These are phyloP conservation scores for Gonapodya prolifera DNA, from an alignment of 192 early-diverging fungal species.

Conservation along the genomic window DNA sequence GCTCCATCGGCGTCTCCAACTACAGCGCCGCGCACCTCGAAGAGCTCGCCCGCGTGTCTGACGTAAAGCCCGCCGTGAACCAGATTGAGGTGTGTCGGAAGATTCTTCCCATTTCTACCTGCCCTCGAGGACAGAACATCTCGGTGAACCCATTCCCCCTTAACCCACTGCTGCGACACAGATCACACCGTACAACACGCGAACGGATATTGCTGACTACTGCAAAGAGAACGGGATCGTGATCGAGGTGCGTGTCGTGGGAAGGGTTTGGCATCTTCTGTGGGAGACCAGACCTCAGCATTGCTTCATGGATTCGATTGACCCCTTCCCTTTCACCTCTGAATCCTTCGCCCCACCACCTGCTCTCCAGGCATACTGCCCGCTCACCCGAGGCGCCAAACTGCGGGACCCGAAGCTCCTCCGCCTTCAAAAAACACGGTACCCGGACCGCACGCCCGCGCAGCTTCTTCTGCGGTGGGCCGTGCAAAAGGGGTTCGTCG, in stretches of 20 bases:
- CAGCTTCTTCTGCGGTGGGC: constrained; percentile 49
- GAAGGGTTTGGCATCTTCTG: not conserved
- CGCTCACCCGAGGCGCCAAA: constrained; percentile 33
- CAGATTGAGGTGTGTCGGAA: constrained; percentile 28
- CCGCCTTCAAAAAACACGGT: not conserved
- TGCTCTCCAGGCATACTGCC: constrained; percentile 35
- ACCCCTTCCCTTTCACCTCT: no score
- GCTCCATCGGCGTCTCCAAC: constrained; percentile 24
- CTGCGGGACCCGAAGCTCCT: not conserved
- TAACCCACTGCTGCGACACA: not conserved
- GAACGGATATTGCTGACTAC: constrained; percentile 25
- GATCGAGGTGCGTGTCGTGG: constrained; percentile 16
- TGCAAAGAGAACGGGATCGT: constrained; percentile 31
- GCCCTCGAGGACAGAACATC: constrained; percentile 11
- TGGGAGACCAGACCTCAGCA: not conserved
- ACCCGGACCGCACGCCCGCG: constrained; percentile 32
- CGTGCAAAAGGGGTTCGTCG: constrained; percentile 38
- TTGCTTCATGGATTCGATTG: no score
- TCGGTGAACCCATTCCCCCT: constrained; percentile 19
- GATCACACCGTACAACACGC: constrained; percentile 34
- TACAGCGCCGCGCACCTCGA: constrained; percentile 36
- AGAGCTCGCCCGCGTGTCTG: constrained; percentile 25
- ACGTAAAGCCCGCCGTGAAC: constrained; percentile 27
- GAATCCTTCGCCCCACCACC: no score
- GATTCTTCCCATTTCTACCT: not conserved